Base-by-base conservation (phyloP, 345 rosid species). In the Euphorbia lathyris region DNA sequence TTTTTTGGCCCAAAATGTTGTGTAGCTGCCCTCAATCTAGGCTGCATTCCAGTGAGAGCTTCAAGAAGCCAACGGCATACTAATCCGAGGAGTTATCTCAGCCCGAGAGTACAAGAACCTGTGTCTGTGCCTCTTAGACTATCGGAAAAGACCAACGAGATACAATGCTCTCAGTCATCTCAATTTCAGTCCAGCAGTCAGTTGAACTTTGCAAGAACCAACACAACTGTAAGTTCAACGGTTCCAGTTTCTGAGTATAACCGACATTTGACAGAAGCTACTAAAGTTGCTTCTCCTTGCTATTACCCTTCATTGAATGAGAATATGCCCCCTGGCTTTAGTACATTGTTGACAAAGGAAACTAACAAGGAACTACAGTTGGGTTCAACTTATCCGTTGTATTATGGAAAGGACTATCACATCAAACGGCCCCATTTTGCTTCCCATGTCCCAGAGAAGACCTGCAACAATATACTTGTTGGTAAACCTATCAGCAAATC, bases 61-160 rank as follows among this genome's bases (percentile, higher is more conserved):
- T 90, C 98, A 5, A 90, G 99, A 84, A 92, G 99, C 82, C 96
- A 95, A 83, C 83, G 99, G 30, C 97, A 95, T 74, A 83, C 76
- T 73, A 87, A 83, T 81, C 87, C 87, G 58, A 87, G 98, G 87
- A 85, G 80, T 70, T 95, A 95, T 79, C 97, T 92, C 34, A 72
- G 81, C 67, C 89, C 92, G 14, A 87, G 85, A 82, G 52, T 80
- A 42, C 92, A 79, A 58, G 96, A 87, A 75, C 77, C 87, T 8
- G 73, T 69, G 48, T 52, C 86, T 73, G 68, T 76, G 20, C 51
- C 90, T 13, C 53, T 76, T 65, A 77, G 81, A 72, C 47, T 70
- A 53, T 62, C 67, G 43, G 83, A 80, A 72, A 76, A 51, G 65
- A 11, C 74, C 27, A 50, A 47, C 51, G 83, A 83, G 13, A 84